A percentile compares a stretch with the other conserved stretches of the same genome.
These are phyloP conservation scores for Nicotiana noctiflora DNA, from an alignment of 257 asterid genomes.

Conservation along the genomic window DNA sequence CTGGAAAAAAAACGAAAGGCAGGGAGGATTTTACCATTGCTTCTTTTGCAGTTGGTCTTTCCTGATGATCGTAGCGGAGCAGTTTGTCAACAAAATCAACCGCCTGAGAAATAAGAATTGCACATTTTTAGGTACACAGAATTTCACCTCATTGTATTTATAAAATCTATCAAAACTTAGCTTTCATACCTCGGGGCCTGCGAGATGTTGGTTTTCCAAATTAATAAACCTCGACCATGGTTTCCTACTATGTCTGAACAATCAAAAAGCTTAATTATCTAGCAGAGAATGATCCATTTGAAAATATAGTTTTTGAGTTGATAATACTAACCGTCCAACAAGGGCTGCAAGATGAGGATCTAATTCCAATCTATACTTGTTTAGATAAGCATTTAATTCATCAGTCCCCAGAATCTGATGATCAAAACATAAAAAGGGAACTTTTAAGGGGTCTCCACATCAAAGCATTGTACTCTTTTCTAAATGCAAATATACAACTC, in stretches of 20 bases:
- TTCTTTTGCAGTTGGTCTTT: slow-evolving; percentile 91
- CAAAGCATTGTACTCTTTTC: neutral
- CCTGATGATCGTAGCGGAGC: slow-evolving; percentile 88
- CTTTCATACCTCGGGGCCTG: slow-evolving; percentile 67
- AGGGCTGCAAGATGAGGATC: slow-evolving; percentile 68
- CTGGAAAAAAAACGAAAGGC: neutral
- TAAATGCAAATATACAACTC: neutral
- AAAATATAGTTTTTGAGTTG: neutral
- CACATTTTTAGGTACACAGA: neutral
- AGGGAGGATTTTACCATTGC: slow-evolving; percentile 59
- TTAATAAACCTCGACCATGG: slow-evolving; percentile 30
- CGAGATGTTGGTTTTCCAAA: slow-evolving; percentile 44
- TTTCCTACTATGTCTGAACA: slow-evolving; percentile 29
- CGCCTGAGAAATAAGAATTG: slow-evolving; percentile 39
- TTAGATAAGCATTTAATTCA: slow-evolving; percentile 58
- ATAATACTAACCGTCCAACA: slow-evolving; percentile 59
- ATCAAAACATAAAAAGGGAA: neutral
- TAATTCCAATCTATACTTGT: slow-evolving; percentile 56
- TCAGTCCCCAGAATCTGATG: slow-evolving; percentile 70
- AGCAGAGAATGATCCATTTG: neutral
- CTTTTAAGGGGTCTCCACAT: no score
- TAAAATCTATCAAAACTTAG: neutral
- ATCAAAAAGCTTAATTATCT: neutral
- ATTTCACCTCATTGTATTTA: neutral
- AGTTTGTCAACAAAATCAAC: slow-evolving; percentile 92